Percentiles rank a stretch among this genome's conserved stretches.
Conservation (phyloP, 768 basidiomycete genomes). For the Mrakia gelida region DNA sequence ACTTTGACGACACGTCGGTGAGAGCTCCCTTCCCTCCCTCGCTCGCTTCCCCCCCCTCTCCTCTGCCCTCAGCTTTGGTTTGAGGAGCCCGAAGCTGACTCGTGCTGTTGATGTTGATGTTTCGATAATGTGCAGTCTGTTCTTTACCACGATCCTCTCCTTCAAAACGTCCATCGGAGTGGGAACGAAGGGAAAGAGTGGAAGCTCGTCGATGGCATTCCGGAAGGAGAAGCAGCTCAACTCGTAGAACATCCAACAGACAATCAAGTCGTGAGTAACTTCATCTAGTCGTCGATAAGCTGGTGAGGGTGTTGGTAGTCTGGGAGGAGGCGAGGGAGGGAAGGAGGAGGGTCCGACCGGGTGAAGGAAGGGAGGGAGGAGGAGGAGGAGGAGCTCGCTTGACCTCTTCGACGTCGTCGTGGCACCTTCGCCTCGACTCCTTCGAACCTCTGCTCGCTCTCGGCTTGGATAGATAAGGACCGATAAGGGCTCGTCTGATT, state of each 20-base stretch:
- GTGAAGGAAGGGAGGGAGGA: not conserved
- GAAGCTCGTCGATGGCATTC: constrained; percentile 53
- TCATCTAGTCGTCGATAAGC: not conserved
- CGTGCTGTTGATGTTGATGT: not conserved
- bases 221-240: constrained; percentile 59
- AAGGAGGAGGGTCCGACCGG: not conserved
- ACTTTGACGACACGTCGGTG: constrained; percentile 89
- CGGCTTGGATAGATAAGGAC: no score
- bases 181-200: constrained; percentile 79
- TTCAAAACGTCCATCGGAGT: constrained; percentile 70
- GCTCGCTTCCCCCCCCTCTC: constrained; percentile 12
- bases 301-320: not conserved
- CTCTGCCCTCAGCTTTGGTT: no score
- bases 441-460: no score
- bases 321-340: not conserved
- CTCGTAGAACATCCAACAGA: constrained; percentile 85
- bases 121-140: constrained; percentile 53
- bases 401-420: no score
- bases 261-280: constrained; percentile 59
- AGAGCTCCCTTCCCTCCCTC: constrained; percentile 27
- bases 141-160: constrained; percentile 73
- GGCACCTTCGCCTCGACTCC: no score
- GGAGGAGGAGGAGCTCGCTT: not conserved
- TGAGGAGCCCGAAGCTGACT: no score
- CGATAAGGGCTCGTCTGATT: no score